A percentile compares a stretch with the other conserved stretches of the same genome.
Evolutionary conservation across 2,329 filamentous ascomycete species (phyloP).

Genomic region (Ophiostoma perfectum): DNA sequence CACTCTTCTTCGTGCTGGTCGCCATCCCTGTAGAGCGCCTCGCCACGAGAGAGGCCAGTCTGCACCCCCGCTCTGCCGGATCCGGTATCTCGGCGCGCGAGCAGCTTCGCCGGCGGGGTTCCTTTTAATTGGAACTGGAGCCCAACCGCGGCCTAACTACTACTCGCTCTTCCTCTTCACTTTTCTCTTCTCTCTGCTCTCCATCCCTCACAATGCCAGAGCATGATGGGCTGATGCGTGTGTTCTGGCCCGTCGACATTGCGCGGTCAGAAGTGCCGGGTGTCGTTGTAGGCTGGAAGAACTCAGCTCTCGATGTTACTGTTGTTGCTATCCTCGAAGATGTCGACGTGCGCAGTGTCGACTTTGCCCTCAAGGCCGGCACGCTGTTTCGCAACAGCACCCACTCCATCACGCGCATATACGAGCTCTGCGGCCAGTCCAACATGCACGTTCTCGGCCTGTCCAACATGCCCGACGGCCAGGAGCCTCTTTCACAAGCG

Average conservation of each 20-base stretch:
- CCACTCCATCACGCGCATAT: slow-evolving; percentile 73
- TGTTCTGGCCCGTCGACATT: slow-evolving; percentile 96
- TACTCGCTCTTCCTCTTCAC: no score
- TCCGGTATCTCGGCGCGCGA: slow-evolving; percentile 89
- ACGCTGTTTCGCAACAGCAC: slow-evolving; percentile 77
- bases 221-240: slow-evolving; percentile 81
- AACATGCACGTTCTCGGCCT: slow-evolving; percentile 82
- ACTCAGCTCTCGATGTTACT: slow-evolving; percentile 84
- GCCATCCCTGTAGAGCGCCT: slow-evolving; percentile 79
- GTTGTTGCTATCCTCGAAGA: slow-evolving; percentile 85
- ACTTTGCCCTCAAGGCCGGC: slow-evolving; percentile 77
- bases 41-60: slow-evolving; percentile 65
- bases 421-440: slow-evolving; percentile 74
- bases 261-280: slow-evolving; percentile 66
- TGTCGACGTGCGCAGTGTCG: slow-evolving; percentile 80
- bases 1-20: slow-evolving; percentile 76
- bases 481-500: no score
- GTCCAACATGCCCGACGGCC: slow-evolving; percentile 56
- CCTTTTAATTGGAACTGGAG: slow-evolving; percentile 58
- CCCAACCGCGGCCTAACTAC: no score
- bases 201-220: slow-evolving; percentile 26
- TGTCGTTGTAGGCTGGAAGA: slow-evolving; percentile 91
- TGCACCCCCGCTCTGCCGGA: slow-evolving; percentile 77
- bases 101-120: slow-evolving; percentile 87
- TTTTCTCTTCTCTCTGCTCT: slow-evolving; percentile 16